Evolutionary conservation across 2,329 filamentous ascomycete genomes (phyloP), one percentile per base, ranked within the genome.

Genomic region (Mariannaea sp.): DNA sequence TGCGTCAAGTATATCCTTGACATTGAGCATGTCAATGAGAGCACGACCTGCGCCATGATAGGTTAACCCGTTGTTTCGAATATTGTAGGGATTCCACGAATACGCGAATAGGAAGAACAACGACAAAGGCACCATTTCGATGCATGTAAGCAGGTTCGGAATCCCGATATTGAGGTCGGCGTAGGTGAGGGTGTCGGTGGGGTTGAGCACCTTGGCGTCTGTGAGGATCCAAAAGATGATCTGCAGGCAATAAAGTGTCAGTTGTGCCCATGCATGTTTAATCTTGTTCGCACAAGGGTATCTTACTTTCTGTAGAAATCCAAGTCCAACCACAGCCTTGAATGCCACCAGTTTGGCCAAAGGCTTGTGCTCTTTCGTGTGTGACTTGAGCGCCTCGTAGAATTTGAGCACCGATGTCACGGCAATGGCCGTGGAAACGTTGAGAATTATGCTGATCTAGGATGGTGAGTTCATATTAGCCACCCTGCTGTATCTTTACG

Each of bases 161-260:
- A 64, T 61, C 1, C 61, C 59, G 4, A 65, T 29, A 13, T 64
- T 50, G 3, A 64, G 46, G 33, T 64, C 61, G 1, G 61, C 61
- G 10, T 49, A 64, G 1, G 61, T 64, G 1, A 64, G 59, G 1
- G 44, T 55, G 10, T 55, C 49, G 8, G 55, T 61, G 1, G 49
- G 46, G 5, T 57, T 46, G 3, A 64, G 59, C 1, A 42, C 38
- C 1, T 40, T 24, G 4, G 32, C 39, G 9, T 62, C 59, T 1
- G 41, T 50, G 7, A 64, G 59, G 6, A 62, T 49, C 17, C 42
- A 53, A 7, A 64, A 64, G 9, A 64, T 38, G 24, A 50, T 50
- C 48, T 50, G 36, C n/a, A 22, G 4, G 60, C 52, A 54, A 57
- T 6, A 17, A 59, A 33, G 1, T 3, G 4, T 16, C 1, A 19